These are phyloP conservation scores for Phytophthora fragariaefolia DNA, from an alignment of 352 stramenopile species.

Conservation along the genomic window DNA sequence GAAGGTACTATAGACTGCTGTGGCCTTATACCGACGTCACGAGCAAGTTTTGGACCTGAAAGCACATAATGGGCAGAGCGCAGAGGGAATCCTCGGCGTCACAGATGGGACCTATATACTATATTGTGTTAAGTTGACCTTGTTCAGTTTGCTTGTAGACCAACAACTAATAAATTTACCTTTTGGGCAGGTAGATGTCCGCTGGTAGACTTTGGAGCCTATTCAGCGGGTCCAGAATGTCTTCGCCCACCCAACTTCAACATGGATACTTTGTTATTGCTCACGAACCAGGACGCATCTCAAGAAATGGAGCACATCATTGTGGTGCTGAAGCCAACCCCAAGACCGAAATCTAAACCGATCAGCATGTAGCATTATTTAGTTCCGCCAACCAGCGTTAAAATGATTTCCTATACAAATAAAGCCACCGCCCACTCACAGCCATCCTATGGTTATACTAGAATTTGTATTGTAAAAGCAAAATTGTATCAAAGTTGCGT, in stretches of 20 bases:
- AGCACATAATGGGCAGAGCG: neutral
- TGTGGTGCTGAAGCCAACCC: neutral
- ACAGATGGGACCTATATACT: neutral
- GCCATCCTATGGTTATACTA: neutral
- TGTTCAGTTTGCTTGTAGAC: neutral
- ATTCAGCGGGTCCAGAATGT: too few relatives aligned
- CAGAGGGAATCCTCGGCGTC: neutral
- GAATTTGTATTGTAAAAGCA: neutral
- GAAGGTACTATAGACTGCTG: slow-evolving; percentile 6
- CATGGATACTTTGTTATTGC: too few relatives aligned
- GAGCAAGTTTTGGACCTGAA: too few relatives aligned
- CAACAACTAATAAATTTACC: neutral
- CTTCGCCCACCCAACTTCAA: too few relatives aligned
- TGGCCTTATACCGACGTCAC: neutral
- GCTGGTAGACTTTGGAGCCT: neutral
- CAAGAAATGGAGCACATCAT: neutral
- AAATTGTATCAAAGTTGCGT: neutral
- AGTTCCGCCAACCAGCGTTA: neutral
- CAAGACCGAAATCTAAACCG: neutral
- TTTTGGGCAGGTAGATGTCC: neutral
- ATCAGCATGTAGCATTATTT: neutral
- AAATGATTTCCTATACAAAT: neutral
- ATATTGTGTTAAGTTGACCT: neutral
- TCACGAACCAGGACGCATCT: neutral
- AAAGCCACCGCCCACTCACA: neutral